These are phyloP conservation scores for Oryza punctata DNA, from an alignment of 176 grass and related monocot species.

Conservation along the genomic window DNA sequence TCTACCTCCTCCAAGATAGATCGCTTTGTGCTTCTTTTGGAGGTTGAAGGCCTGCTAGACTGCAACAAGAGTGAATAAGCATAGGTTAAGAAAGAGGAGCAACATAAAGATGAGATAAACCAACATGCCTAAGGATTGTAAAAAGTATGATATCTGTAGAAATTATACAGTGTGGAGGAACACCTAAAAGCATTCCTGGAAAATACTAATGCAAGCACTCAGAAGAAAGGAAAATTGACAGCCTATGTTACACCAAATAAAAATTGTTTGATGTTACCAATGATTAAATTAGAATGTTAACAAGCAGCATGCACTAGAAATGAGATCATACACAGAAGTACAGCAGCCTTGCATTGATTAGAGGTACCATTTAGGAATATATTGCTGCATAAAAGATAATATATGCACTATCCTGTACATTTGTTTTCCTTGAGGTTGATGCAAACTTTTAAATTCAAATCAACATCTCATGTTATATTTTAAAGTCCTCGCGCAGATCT, in stretches of 20 bases:
- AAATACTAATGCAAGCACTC: conserved; percentile 2
- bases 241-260: background rate
- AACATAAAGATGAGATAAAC: background rate
- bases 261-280: background rate
- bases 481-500: too few species aligned
- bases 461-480: background rate
- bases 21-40: conserved; percentile 43
- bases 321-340: conserved; percentile 7
- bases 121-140: background rate
- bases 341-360: background rate
- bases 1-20: conserved; percentile 79
- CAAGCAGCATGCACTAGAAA: background rate
- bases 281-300: conserved; percentile 14
- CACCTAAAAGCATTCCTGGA: background rate
- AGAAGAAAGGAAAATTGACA: background rate
- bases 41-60: conserved; percentile 59
- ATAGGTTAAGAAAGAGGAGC: background rate
- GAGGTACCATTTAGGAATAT: background rate
- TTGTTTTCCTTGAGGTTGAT: background rate
- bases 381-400: background rate
- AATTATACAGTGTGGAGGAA: background rate
- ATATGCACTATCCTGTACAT: background rate
- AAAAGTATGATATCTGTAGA: background rate
- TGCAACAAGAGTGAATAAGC: conserved; percentile 42
- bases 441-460: background rate